Base-by-base conservation (phyloP, 2,329 filamentous ascomycete species). In the Epichloe gansuensis region DNA sequence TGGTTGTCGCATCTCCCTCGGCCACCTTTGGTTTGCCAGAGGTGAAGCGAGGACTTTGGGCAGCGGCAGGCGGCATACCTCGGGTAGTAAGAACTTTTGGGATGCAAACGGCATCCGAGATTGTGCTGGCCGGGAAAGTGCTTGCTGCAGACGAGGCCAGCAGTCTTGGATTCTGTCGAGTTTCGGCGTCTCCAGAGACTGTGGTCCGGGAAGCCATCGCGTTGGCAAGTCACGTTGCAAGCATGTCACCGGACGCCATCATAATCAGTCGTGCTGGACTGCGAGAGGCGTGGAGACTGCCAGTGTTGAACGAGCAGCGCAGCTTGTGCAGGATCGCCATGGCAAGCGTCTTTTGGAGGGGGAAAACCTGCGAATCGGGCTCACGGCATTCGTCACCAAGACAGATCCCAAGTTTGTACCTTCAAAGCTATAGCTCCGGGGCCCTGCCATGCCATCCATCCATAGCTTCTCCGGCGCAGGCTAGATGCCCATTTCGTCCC, bases 21-120 rank as follows among this genome's bases (percentile, higher is more conserved):
- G 76, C 77, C 5, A 71, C 65, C 0, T 80, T 80, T 54, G 74
- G 69, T 1, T 67, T 80, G 8, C 75, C 77, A 9, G 77, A 80
- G 63, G 76, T 73, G 3, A 71, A 73, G 52, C 71, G 76, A 17
- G 76, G 77, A n/a, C 70, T 80, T 35, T 77, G 72, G 38, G 75
- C 77, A 1, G 75, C 67, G 5, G 76, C 75, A 1, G 76, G 76
- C 5, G 75, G 75, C 9, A 68, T 78, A 7, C 71, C 76, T 3
- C 70, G 76, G 17, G 65, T 78, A 8, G 73, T 77, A 3, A 71
- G 74, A 34, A 75, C 55, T 4, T 60, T 65, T 23, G 64, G 75
- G 37, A 62, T 77, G 51, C 75, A 74, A 17, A 59, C 74, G 12
- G 75, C 75, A 2, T 69, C 68, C 13, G 75, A 78, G 55, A 69